These are phyloP conservation scores for Biscogniauxia marginata DNA, from an alignment of 2,329 filamentous ascomycete species.

Conservation along the genomic window DNA sequence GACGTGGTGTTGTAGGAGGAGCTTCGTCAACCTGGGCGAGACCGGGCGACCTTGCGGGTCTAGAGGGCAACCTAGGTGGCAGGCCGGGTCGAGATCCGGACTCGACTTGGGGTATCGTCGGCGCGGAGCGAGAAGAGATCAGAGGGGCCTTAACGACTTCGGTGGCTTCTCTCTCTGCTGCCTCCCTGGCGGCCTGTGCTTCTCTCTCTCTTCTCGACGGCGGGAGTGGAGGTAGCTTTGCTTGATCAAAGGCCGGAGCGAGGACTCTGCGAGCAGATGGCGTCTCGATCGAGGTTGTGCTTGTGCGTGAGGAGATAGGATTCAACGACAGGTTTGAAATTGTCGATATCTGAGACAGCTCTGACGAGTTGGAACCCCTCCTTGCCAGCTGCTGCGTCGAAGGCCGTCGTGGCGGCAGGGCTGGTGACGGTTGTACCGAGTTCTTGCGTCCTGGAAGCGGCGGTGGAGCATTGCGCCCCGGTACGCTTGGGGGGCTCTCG, in stretches of 20 bases:
- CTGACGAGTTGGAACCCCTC: constrained; percentile 58
- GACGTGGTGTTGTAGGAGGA: constrained; percentile 32
- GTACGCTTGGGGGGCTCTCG: constrained; percentile 26
- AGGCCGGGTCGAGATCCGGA: constrained; percentile 39
- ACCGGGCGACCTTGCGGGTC: constrained; percentile 39
- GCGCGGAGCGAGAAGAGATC: constrained; percentile 38
- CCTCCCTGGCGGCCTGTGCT: constrained; percentile 39
- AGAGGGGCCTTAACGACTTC: constrained; percentile 33
- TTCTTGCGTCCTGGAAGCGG: constrained; percentile 40
- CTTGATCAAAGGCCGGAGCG: constrained; percentile 54
- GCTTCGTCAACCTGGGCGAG: constrained; percentile 23
- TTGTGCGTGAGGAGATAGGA: constrained; percentile 47
- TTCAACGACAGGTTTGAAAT: constrained; percentile 53
- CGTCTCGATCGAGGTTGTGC: constrained; percentile 43
- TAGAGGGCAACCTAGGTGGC: constrained; percentile 52
- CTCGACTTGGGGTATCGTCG: constrained; percentile 35
- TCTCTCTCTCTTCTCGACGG: constrained; percentile 55
- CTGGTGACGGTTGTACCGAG: constrained; percentile 41
- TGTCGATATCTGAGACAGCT: constrained; percentile 53
- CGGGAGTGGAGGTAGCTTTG: constrained; percentile 57
- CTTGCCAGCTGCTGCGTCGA: constrained; percentile 43
- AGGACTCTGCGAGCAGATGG: constrained; percentile 45
- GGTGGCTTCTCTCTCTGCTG: constrained; percentile 31
- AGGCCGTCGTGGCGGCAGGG: constrained; percentile 49
- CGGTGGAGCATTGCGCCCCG: constrained; percentile 33